phyloP scores from a whole-genome alignment of 108 stramenopile species.

The Skeletonema costatum region DNA sequence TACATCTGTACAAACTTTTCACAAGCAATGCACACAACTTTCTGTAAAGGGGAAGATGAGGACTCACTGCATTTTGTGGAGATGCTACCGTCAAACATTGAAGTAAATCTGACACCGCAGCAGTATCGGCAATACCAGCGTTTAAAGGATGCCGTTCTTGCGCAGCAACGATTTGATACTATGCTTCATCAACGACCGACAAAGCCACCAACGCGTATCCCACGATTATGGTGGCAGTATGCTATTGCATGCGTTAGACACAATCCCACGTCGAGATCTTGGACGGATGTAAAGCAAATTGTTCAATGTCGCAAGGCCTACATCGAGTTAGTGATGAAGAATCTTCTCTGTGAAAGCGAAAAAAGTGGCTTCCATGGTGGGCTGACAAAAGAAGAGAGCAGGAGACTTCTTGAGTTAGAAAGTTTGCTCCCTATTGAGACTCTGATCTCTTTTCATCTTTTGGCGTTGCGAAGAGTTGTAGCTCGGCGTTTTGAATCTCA shows the following conservation, averaged over 20 bases:
- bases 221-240: slow-evolving; percentile 81
- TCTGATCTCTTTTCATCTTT: slow-evolving; percentile 73
- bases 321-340: slow-evolving; percentile 67
- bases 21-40: slow-evolving; percentile 22
- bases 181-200: slow-evolving; percentile 76
- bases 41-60: slow-evolving; percentile 1
- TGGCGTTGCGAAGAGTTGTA: slow-evolving; percentile 66
- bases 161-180: slow-evolving; percentile 83
- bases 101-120: slow-evolving; percentile 58
- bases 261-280: slow-evolving; percentile 69
- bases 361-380: slow-evolving; percentile 71
- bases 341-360: slow-evolving; percentile 39
- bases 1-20: slow-evolving; percentile 28
- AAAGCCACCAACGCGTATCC: slow-evolving; percentile 41
- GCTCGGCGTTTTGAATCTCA: slow-evolving; percentile 1
- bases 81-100: slow-evolving; percentile 58
- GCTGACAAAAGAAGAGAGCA: slow-evolving; percentile 62
- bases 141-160: slow-evolving; percentile 67
- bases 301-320: slow-evolving; percentile 56
- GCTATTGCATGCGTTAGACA: slow-evolving; percentile 70
- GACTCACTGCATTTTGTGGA: slow-evolving; percentile 49
- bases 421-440: slow-evolving; percentile 79
- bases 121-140: slow-evolving; percentile 73
- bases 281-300: slow-evolving; percentile 72
- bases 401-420: slow-evolving; percentile 59